Evolutionary conservation across 108 stramenopile genomes (phyloP), one percentile per base, ranked within the genome.

Genomic region (Pseudonitzschia multiseries): DNA sequence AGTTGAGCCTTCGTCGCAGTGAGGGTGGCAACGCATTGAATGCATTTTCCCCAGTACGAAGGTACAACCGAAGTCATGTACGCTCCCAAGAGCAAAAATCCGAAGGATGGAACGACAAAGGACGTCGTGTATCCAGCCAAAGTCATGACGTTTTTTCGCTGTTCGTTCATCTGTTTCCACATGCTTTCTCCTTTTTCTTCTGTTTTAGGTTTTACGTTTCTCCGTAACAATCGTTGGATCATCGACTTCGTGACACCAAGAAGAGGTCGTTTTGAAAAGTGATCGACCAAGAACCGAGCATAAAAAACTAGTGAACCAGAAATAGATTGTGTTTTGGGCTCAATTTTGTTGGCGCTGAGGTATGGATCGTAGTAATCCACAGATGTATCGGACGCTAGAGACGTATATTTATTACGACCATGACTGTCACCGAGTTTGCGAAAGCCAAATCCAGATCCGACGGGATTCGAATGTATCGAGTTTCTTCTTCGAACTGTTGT

Each of bases 51-150:
- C 76, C 88, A 88, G 56, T 79, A 94, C 22, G 88, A 83, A 4
- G 93, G 93, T 21, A 89, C 86, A 29, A 91, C 65, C 28, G 83
- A 85, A n/a, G 83, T 84, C 87, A 90, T 85, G 18, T 89, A 72
- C 31, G 93, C 93, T 21, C 89, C 90, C 64, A 91, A 57, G 41
- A 90, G 77, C 20, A 91, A 66, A 75, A 86, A 91, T 14, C 68
- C 52, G 74, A 94, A 94, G 33, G 90, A 89, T 17, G 90, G 90
- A 33, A 79, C 73, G 21, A 90, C 68, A 22, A 94, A 68, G 12
- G 77, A 72, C 10, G 90, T 69, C 68, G 88, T 87, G 74, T 91
- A 94, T 44, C 89, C 90, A 15, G 89, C 89, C 68, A 94, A 76
- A n/a, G 79, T 43, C 50, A 86, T 81, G 59, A 94, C 73, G 60